A percentile compares a stretch with the other conserved stretches of the same genome.
phyloP scores from a whole-genome alignment of 2,329 filamentous ascomycete genomes.

The Sclerotinia borealis region DNA sequence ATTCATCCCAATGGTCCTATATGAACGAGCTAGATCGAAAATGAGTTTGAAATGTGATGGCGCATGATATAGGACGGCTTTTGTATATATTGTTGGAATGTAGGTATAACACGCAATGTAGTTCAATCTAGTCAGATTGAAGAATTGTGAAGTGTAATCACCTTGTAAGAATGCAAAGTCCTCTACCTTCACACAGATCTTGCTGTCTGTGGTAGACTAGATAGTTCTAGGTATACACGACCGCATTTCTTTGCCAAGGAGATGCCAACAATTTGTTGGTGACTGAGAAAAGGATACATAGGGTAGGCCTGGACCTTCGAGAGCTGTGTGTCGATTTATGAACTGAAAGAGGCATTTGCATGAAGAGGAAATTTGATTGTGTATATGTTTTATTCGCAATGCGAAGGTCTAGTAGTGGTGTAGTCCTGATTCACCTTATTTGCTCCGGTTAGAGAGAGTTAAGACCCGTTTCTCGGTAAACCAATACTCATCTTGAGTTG shows the following conservation, averaged over 20 bases:
- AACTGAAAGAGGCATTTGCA: no score
- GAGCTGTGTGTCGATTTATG: neutral
- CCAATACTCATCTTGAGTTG: no score
- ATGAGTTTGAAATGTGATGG: neutral
- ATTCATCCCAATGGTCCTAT: slow-evolving; percentile 3
- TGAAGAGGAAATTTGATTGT: neutral
- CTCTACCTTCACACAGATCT: neutral
- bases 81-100: neutral
- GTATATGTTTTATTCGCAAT: neutral
- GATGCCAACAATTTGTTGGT: neutral
- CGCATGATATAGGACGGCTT: neutral
- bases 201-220: neutral
- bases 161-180: neutral
- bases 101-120: neutral
- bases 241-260: no score
- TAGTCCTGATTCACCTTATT: no score
- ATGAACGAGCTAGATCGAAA: slow-evolving; percentile 24
- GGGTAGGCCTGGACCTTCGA: neutral
- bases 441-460: no score
- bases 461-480: no score
- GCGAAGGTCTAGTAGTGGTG: neutral
- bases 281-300: neutral
- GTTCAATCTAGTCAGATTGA: neutral
- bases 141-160: neutral
- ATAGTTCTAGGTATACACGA: neutral